A percentile compares a stretch with the other conserved stretches of the same genome.
phyloP scores from a whole-genome alignment of 1,284 basidiomycete species.

The Grifola frondosa region DNA sequence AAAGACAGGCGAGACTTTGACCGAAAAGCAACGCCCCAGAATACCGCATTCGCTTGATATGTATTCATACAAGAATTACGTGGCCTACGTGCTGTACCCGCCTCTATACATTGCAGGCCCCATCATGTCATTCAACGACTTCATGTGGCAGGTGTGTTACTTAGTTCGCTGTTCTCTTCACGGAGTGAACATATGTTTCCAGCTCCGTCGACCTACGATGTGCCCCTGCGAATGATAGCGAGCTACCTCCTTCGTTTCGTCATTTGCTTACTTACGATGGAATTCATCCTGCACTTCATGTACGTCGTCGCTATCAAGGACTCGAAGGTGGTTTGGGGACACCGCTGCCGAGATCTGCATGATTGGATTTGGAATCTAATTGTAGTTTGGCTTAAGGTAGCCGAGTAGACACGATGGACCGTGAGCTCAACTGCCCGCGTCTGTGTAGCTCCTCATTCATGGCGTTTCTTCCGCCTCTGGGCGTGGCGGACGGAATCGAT shows the following conservation, averaged over 20 bases:
- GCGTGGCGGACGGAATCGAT: conserved; percentile 87
- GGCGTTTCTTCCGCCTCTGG: conserved; percentile 98
- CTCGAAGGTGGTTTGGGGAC: conserved; percentile 69
- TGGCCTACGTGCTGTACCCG: conserved; percentile 84
- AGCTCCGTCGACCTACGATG: conserved; percentile 57
- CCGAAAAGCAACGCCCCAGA: conserved; percentile 59
- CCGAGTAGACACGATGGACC: no score
- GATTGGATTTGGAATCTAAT: conserved; percentile 99
- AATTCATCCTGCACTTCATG: conserved; percentile 91
- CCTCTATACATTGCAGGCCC: conserved; percentile 96
- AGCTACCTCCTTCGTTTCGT: conserved; percentile 77
- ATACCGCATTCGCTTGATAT: conserved; percentile 44
- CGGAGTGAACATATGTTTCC: conserved; percentile 2
- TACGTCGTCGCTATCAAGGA: conserved; percentile 98
- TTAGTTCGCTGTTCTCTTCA: background rate
- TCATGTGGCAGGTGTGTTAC: conserved; percentile 78
- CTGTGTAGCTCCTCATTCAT: conserved; percentile 81
- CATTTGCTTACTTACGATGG: conserved; percentile 80
- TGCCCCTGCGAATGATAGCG: conserved; percentile 37
- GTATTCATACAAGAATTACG: conserved; percentile 60
- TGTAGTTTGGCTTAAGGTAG: conserved; percentile 94
- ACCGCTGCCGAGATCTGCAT: conserved; percentile 83
- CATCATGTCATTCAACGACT: conserved; percentile 96
- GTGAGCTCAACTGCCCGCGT: conserved; percentile 15
- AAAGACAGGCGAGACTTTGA: conserved; percentile 36